phyloP scores from a whole-genome alignment of 2,329 filamentous ascomycete species.

The Ophiostoma piceae region DNA sequence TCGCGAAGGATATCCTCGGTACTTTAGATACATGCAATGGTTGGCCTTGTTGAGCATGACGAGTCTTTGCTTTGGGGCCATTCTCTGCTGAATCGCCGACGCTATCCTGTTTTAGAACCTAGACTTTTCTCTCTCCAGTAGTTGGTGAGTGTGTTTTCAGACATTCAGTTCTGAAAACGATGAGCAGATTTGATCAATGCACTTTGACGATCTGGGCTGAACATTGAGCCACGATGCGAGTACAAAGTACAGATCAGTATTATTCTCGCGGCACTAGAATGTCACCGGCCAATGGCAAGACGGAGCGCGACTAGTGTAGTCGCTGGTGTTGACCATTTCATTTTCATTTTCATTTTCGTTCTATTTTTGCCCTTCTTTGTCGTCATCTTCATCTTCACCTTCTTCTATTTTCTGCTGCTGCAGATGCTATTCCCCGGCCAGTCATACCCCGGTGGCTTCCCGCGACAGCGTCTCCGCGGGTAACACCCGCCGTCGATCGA shows the following conservation, averaged over 20 bases:
- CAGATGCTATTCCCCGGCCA: neutral
- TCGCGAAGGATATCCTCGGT: neutral
- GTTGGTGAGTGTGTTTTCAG: neutral
- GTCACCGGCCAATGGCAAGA: neutral
- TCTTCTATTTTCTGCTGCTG: neutral
- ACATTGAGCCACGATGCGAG: neutral
- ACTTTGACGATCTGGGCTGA: neutral
- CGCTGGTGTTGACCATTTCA: neutral
- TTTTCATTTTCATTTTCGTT: neutral
- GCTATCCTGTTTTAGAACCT: no score
- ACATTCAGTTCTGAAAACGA: neutral
- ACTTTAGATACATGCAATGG: neutral
- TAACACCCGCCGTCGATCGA: neutral
- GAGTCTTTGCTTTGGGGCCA: neutral
- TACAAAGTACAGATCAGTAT: neutral
- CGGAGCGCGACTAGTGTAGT: neutral
- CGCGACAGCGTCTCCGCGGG: neutral
- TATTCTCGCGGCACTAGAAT: neutral
- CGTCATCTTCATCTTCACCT: neutral
- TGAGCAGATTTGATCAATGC: neutral
- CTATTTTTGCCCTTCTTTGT: neutral
- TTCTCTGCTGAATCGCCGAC: neutral
- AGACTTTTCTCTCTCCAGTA: neutral
- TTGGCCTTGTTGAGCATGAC: neutral
- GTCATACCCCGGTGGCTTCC: neutral